Evolutionary conservation across 495 filamentous ascomycete species (phyloP), one percentile per base, ranked within the genome.

Genomic region (Entonaema liquescens): DNA sequence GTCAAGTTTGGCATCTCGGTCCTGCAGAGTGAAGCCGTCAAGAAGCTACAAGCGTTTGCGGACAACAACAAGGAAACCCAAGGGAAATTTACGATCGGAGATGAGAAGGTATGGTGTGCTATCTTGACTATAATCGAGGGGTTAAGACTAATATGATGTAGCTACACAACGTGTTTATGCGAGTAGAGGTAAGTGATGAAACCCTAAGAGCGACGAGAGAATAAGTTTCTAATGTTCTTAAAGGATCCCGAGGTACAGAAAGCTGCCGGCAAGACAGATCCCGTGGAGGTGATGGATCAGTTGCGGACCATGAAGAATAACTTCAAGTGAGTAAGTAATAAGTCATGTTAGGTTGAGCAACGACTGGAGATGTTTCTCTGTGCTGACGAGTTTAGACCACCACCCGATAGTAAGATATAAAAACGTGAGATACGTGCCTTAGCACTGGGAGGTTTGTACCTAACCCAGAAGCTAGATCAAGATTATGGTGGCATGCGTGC

Each of bases 81-180:
- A 81, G 95, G 95, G 23, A 94, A 93, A 77, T 98, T 97, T 72
- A 99, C 95, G 0, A 98, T 99, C 79, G 94, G 92, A 0, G 94
- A 99, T 78, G 95, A 99, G 80, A 99, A 99, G 91, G 93, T 94
- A 80, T 71, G 80, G 7, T 9, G 12, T 2, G 13, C 12, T 29
- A 12, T 53, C 29, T 5, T 21, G 31, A 50, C 19, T 54, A n/a
- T 12, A 1, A 38, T 5, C 19, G 28, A 47, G 38, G 56, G 6
- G 3, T 63, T 1, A 9, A 19, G 9, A 33, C 67, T 71, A 47
- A 76, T 25, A 3, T 5, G 19, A 44, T 6, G 3, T 74, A 96
- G 94, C 80, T 93, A 78, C 94, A 98, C 78, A 99, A 99, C 77
- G 94, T 98, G 2, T 99, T 99, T 74, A 98, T 99, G 95, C 86